phyloP scores from a whole-genome alignment of 2,329 filamentous ascomycete genomes.

The Trichoderma arundinaceum region DNA sequence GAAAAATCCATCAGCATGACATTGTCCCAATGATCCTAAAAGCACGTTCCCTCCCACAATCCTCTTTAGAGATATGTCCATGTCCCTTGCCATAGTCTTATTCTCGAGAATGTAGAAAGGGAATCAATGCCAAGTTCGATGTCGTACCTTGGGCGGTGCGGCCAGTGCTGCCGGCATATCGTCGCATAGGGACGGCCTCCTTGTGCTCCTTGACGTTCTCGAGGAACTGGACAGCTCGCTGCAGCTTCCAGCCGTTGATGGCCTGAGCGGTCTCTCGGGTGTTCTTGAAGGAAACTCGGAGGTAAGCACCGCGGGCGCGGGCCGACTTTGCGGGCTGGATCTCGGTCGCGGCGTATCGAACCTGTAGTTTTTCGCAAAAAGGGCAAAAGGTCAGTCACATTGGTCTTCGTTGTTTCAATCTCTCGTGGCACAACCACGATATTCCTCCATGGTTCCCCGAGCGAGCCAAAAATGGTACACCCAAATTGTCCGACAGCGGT shows the following conservation, averaged over 20 bases:
- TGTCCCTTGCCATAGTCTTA: background rate
- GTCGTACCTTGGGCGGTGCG: slow-evolving; percentile 96
- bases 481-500: slow-evolving; percentile 9
- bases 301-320: slow-evolving; percentile 97
- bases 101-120: background rate
- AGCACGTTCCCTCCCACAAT: background rate
- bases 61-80: background rate
- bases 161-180: slow-evolving; percentile 95
- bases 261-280: slow-evolving; percentile 99
- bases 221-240: slow-evolving; percentile 94
- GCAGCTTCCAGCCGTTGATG: slow-evolving; percentile 98
- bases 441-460: background rate
- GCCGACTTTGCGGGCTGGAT: slow-evolving; percentile 91
- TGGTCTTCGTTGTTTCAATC: background rate
- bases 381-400: slow-evolving; percentile 37
- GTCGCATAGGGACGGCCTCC: slow-evolving; percentile 97
- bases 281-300: slow-evolving; percentile 99
- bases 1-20: slow-evolving; percentile 39
- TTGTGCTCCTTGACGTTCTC: slow-evolving; percentile 97
- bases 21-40: background rate
- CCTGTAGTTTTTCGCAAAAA: slow-evolving; percentile 56
- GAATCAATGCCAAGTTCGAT: background rate
- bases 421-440: background rate
- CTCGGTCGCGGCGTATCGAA: slow-evolving; percentile 94
- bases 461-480: background rate